These are phyloP conservation scores for Camellia granthamiana DNA, from an alignment of 148 eudicot species.

Conservation along the genomic window DNA sequence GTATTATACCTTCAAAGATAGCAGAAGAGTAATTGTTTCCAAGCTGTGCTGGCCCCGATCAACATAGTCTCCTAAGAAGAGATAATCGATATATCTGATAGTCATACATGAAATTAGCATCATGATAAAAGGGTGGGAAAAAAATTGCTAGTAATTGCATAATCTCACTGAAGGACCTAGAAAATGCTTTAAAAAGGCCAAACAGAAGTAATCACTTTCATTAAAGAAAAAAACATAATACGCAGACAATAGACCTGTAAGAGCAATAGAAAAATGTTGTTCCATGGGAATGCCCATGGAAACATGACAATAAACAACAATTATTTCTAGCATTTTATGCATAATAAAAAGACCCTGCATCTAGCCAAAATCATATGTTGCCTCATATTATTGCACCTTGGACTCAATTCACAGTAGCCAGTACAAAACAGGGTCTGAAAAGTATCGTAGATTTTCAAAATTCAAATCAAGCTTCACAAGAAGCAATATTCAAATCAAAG, in stretches of 20 bases:
- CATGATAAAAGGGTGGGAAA: conserved; percentile 3
- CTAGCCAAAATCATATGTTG: neutral
- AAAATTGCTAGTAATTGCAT: neutral
- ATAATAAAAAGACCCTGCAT: neutral
- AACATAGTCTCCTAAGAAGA: conserved; percentile 96
- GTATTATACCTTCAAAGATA: conserved; percentile 74
- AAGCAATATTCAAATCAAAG: no score
- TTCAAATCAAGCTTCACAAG: neutral
- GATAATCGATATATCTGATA: conserved; percentile 92
- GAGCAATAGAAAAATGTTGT: neutral
- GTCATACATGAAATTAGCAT: conserved; percentile 22
- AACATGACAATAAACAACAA: neutral
- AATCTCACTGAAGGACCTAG: neutral
- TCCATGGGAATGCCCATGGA: neutral
- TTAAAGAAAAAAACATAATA: neutral
- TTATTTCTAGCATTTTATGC: neutral
- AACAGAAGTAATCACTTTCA: neutral
- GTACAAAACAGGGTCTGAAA: neutral
- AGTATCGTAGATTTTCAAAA: neutral
- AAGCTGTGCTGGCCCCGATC: conserved; percentile 99
- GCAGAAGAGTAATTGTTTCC: conserved; percentile 89
- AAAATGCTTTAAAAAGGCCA: conserved; percentile 9
- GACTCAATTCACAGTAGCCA: neutral
- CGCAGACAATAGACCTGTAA: no score
- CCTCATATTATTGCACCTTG: neutral